phyloP scores from a whole-genome alignment of 176 grass and related monocot genomes.

The Calamus simplicifolius region DNA sequence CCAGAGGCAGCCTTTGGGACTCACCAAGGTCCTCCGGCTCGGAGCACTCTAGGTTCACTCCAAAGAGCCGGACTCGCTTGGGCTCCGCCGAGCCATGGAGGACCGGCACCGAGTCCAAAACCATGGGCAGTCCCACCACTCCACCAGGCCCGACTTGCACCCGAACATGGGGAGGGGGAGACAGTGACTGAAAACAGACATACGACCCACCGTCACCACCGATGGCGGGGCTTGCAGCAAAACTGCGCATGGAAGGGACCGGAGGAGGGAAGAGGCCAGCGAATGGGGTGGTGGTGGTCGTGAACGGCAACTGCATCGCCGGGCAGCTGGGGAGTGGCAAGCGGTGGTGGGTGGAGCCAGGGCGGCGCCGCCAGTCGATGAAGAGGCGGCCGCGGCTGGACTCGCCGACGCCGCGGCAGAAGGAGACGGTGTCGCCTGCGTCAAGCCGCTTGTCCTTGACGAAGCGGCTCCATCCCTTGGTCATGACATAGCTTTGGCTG shows the following conservation, averaged over 20 bases:
- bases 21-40: too few relatives aligned
- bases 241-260: background rate
- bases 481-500: too few relatives aligned
- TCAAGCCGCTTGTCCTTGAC: too few relatives aligned
- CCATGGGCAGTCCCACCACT: background rate
- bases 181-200: too few relatives aligned
- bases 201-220: too few relatives aligned
- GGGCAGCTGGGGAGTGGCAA: background rate
- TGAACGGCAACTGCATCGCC: background rate
- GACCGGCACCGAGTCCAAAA: background rate
- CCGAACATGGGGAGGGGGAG: background rate
- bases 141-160: background rate
- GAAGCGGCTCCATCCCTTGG: too few relatives aligned
- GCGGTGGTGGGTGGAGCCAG: background rate
- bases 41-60: background rate
- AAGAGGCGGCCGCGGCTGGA: background rate
- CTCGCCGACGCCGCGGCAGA: too few relatives aligned
- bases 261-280: background rate
- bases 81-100: background rate
- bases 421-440: too few relatives aligned
- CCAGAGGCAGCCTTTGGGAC: too few relatives aligned
- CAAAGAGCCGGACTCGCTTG: constrained; percentile 1
- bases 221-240: background rate
- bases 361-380: background rate
- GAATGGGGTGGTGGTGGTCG: background rate